Evolutionary conservation across 2,329 filamentous ascomycete species (phyloP), one percentile per base, ranked within the genome.

Genomic region (Hyphodiscus sp.): DNA sequence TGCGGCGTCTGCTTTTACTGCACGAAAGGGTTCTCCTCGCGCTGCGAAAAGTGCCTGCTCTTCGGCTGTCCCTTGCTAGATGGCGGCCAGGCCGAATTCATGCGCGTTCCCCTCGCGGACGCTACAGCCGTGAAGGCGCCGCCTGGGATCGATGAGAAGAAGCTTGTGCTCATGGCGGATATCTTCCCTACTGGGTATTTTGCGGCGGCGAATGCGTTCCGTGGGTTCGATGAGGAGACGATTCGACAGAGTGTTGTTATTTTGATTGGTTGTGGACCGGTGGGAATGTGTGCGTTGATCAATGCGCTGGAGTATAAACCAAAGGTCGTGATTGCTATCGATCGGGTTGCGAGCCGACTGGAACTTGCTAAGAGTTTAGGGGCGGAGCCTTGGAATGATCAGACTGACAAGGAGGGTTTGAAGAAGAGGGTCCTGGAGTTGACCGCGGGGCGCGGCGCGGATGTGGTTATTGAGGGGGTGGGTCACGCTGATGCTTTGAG

Each of bases 161-260:
- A 83, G 38, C 76, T 95, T 47, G 83, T 95, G 7, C 78, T 96
- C 23, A 95, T 96, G 91, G 90, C 89, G 16, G 91, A 96, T 67
- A 95, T 96, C 63, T 95, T 94, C 70, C 91, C 91, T 1, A 89
- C 85, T 0, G 88, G 91, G 8, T 95, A 83, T 72, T 95, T 91
- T 63, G 91, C 89, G 7, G 88, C 88, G 4, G 78, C 79, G 53
- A 94, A 90, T 65, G 91, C 84, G 7, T 86, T 95, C 13, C 11
- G 81, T 5, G 61, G 53, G 72, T 85, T 65, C 76, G 85, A 41
- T 44, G 20, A 58, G 44, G 76, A 82, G 56, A 76, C 83, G 52
- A 79, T 85, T 49, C 70, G 76, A 18, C 80, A 89, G 46, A 81
- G 83, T 55, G 88, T 85, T 0, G 83, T 90, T 0, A 87, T 95